Conservation (phyloP, 306 rosid species). For the Rubus parviflorus region DNA sequence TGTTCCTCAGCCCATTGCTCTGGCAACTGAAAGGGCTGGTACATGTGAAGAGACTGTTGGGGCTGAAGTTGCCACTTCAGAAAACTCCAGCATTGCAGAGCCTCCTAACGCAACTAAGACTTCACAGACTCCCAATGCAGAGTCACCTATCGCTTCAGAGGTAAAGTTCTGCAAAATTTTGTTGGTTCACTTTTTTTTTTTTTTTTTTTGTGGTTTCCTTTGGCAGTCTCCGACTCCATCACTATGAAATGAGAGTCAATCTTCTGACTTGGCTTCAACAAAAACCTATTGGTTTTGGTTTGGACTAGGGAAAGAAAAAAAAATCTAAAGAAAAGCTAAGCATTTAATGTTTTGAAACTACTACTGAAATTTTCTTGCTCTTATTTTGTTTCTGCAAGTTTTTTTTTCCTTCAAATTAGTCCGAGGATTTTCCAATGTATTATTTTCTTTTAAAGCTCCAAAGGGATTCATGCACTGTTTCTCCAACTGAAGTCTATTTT, state of each 20-base stretch:
- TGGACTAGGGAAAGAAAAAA: neutral
- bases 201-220: neutral
- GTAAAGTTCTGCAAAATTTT: neutral
- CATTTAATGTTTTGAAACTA: neutral
- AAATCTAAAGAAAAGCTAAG: neutral
- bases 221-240: neutral
- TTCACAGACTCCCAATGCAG: slow-evolving; percentile 44
- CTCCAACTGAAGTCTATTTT: neutral
- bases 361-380: neutral
- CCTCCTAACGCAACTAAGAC: slow-evolving; percentile 57
- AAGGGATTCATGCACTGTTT: neutral
- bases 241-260: slow-evolving; percentile 1
- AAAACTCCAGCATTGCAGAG: slow-evolving; percentile 34
- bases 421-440: neutral
- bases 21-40: slow-evolving; percentile 51
- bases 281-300: neutral
- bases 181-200: neutral
- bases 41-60: slow-evolving; percentile 34
- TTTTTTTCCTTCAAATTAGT: neutral
- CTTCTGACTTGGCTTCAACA: neutral
- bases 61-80: slow-evolving; percentile 48
- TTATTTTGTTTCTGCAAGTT: slow-evolving; percentile 15
- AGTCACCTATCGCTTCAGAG: slow-evolving; percentile 27
- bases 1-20: slow-evolving; percentile 51
- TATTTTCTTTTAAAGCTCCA: neutral